Evolutionary conservation across 73 alveolate genomes (phyloP), one percentile per base, ranked within the genome.

Genomic region (Paramecium caudatum): DNA sequence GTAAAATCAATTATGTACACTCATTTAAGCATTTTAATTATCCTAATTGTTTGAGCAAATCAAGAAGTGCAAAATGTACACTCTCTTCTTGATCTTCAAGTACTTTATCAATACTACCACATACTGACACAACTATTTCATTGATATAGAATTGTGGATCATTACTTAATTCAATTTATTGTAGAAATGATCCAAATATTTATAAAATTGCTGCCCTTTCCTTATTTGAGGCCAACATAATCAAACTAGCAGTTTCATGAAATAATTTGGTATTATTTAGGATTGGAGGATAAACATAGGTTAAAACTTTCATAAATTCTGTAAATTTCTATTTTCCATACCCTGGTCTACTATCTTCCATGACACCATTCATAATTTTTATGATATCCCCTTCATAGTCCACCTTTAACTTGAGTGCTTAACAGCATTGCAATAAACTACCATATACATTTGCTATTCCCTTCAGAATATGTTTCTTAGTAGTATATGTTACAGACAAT

Each of bases 391-490:
- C 1, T 43, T 74, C 88, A 45, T 74, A 74, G 1, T 74, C 69
- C 7, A 16, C 23, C 1, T 47, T 46, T 9, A 37, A 15, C 21
- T 74, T 74, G 1, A 74, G 32, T 34, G 17, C 16, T 36, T 36
- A 10, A 45, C 88, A 74, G 19, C 69, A 36, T 25, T 37, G 43
- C 23, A 74, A 23, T 8, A 74, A 30, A 27, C 45, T 23, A 21
- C 88, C 88, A 74, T 74, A 74, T 2, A 74, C 62, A 27, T 43
- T 21, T 41, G 69, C 88, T 3, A 74, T 74, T 8, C 69, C 88
- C 43, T 74, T 41, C 4, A 74, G 25, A 39, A 74, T 13, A 23
- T 37, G 43, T 12, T 74, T 74, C 15, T 74, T 74, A 6, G 88
- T 74, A 8, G 43, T 45, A 15, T 74, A 74, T 21, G 43, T 41